Percentiles rank a stretch among this genome's conserved stretches.
Conservation (phyloP, 2,329 filamentous ascomycete genomes). For the Gliomastix tumulicola region DNA sequence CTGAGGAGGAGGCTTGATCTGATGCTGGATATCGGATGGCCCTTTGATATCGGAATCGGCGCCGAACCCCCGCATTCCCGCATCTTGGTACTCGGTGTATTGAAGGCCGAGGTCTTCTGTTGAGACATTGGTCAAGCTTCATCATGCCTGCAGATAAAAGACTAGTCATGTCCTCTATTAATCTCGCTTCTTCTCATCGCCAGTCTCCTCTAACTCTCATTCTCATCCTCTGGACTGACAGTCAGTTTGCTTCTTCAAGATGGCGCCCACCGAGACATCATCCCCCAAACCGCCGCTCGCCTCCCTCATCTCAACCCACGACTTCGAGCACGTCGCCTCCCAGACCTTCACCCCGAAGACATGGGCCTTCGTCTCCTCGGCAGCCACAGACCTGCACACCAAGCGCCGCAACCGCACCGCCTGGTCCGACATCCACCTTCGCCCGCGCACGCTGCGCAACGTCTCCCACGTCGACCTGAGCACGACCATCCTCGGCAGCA, state of each 20-base stretch:
- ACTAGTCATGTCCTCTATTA: too few species aligned
- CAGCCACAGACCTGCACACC: constrained; percentile 54
- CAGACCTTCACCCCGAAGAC: constrained; percentile 51
- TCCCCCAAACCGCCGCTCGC: constrained; percentile 6
- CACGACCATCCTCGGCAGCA: constrained; percentile 50
- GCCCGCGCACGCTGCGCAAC: constrained; percentile 50
- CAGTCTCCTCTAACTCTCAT: too few species aligned
- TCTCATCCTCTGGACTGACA: too few species aligned
- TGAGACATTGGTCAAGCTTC: neutral
- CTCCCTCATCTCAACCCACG: constrained; percentile 28
- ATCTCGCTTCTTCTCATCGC: too few species aligned
- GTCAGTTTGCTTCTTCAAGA: too few species aligned
- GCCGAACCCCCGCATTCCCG: too few species aligned
- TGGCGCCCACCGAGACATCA: too few species aligned
- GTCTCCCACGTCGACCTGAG: constrained; percentile 43
- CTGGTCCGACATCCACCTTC: constrained; percentile 50
- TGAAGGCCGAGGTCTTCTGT: too few species aligned
- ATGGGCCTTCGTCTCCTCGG: constrained; percentile 65
- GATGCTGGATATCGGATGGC: too few species aligned
- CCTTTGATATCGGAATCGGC: too few species aligned
- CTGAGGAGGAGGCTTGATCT: constrained; percentile 8
- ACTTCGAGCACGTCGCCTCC: constrained; percentile 52
- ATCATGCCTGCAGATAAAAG: neutral
- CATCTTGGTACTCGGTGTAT: too few species aligned
- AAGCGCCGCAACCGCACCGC: constrained; percentile 46